phyloP scores from a whole-genome alignment of 2,329 filamentous ascomycete genomes.

The Hypoxylon sp. region DNA sequence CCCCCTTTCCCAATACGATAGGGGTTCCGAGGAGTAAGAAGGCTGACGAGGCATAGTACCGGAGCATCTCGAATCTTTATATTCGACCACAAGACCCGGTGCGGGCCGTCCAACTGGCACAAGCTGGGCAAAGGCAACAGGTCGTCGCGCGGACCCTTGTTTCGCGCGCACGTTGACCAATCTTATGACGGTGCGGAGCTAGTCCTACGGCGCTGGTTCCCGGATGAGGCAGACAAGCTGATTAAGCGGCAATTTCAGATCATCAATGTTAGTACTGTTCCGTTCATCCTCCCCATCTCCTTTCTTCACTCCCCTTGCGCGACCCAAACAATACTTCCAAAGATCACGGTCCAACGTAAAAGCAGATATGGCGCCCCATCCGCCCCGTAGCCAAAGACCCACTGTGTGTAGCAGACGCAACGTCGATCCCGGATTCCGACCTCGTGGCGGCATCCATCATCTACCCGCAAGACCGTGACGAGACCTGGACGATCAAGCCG shows the following conservation, averaged over 20 bases:
- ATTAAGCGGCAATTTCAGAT: conserved; percentile 52
- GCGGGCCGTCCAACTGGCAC: conserved; percentile 67
- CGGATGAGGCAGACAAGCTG: conserved; percentile 53
- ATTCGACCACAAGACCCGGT: conserved; percentile 80
- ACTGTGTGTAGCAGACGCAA: conserved; percentile 56
- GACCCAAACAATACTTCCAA: not conserved
- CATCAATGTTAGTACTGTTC: conserved; percentile 44
- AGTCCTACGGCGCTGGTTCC: conserved; percentile 51
- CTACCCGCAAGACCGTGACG: conserved; percentile 52
- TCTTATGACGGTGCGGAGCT: conserved; percentile 57
- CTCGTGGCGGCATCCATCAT: conserved; percentile 55
- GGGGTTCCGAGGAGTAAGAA: not conserved
- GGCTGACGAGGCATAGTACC: conserved; percentile 66
- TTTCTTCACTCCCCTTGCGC: not conserved
- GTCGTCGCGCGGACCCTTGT: conserved; percentile 52
- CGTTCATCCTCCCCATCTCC: not conserved
- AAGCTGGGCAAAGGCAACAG: conserved; percentile 73
- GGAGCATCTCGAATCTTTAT: conserved; percentile 71
- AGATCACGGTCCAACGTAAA: not conserved
- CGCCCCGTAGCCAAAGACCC: conserved; percentile 60
- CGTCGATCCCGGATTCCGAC: conserved; percentile 55
- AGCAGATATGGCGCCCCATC: conserved; percentile 61
- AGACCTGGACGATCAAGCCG: conserved; percentile 56
- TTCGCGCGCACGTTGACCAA: conserved; percentile 53
- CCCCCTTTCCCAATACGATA: not conserved